Evolutionary conservation across 2,329 filamentous ascomycete species (phyloP), one percentile per base, ranked within the genome.

Genomic region (Paecilomyces fulvus): DNA sequence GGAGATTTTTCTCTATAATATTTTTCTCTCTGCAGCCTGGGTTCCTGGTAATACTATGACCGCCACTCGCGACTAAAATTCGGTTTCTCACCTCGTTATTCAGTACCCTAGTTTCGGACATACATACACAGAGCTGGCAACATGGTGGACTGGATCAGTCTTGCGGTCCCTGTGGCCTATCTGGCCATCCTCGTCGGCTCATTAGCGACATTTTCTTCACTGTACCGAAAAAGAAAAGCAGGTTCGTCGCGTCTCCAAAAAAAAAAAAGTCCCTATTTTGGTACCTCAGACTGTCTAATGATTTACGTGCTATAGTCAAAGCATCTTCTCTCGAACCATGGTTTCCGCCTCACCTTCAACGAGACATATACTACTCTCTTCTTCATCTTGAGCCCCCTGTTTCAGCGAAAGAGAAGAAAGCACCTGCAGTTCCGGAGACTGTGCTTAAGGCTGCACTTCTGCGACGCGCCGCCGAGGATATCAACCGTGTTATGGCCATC

Each of bases 351-450:
- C 92, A 99, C 72, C 80, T 95, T 53, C 89, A 94, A 75, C 89
- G 92, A 74, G 92, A 99, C 74, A 84, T 99, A 70, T 99, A 97
- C 79, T 84, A 96, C 59, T 91, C 91, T 49, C 85, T 99, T 46
- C 81, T 96, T 53, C 91, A 99, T 76, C 81, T 94, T 69, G 83
- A 86, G 55, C 77, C 80, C 31, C 64, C 70, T n/a, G 62, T 71
- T 21, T 63, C 71, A 17, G 61, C 65, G 55, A 81, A 81, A 55
- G 76, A 82, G 58, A 85, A 89, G 68, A 90, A 92, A 72, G 74
- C 81, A 4, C 80, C 83, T 58, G 77, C 79, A 68, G 80, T 96
- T 3, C 92, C 94, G 28, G 90, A 96, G 60, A 90, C 85, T 60
- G 83, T 97, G 17, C 76, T 97, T 56, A 89, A 92, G 64, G 91